These are phyloP conservation scores for Coniosporium apollinis DNA, from an alignment of 495 filamentous ascomycete species.

Conservation along the genomic window DNA sequence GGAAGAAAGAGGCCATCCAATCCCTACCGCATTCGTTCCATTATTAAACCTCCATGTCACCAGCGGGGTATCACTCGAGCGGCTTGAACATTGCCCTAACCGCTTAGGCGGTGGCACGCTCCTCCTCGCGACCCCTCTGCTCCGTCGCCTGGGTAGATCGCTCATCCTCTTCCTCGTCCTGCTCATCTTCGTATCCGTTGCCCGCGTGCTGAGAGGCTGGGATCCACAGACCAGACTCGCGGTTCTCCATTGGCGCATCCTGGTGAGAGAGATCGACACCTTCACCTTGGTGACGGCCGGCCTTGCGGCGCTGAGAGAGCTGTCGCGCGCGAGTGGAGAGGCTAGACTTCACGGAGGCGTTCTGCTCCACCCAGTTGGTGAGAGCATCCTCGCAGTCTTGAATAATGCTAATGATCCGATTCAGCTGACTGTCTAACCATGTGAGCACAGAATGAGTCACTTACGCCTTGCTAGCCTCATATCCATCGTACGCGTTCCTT, in stretches of 20 bases:
- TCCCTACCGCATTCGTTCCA: too few species aligned
- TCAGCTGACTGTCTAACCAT: neutral
- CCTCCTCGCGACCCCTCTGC: slow-evolving; percentile 43
- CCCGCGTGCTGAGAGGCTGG: slow-evolving; percentile 59
- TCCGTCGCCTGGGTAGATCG: slow-evolving; percentile 48
- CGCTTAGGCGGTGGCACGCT: too few species aligned
- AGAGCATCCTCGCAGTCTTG: slow-evolving; percentile 96
- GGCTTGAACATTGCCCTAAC: too few species aligned
- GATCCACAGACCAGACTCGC: slow-evolving; percentile 70
- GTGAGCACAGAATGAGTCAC: slow-evolving; percentile 5
- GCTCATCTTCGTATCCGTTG: slow-evolving; percentile 39
- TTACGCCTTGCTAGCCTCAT: slow-evolving; percentile 86
- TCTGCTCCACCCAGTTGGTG: slow-evolving; percentile 87
- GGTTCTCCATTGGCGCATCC: slow-evolving; percentile 65
- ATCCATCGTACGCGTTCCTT: slow-evolving; percentile 89
- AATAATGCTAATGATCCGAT: slow-evolving; percentile 48
- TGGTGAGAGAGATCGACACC: slow-evolving; percentile 69
- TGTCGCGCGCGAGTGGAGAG: slow-evolving; percentile 73
- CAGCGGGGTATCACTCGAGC: too few species aligned
- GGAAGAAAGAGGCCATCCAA: too few species aligned
- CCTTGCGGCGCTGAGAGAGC: slow-evolving; percentile 67
- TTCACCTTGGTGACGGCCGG: slow-evolving; percentile 42
- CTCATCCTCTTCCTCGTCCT: slow-evolving; percentile 49
- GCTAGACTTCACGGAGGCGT: slow-evolving; percentile 70
- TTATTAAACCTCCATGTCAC: too few species aligned